These are phyloP conservation scores for Yamadazyma ubonensis DNA, from an alignment of 805 yeast species.

Conservation along the genomic window DNA sequence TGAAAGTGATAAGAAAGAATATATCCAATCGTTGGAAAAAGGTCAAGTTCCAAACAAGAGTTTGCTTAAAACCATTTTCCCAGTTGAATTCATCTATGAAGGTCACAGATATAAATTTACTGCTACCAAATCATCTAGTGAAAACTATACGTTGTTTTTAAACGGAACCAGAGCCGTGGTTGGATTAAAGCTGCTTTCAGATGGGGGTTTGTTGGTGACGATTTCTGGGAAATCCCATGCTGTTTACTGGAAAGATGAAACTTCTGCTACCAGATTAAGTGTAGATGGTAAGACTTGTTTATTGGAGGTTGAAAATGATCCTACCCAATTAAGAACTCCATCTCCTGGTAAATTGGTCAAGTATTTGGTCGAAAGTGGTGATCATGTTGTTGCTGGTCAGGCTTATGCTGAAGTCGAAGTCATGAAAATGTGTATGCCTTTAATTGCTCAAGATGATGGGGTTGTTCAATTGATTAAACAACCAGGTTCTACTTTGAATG, in stretches of 20 bases:
- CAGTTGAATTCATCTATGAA: slow-evolving; percentile 93
- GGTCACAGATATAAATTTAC: slow-evolving; percentile 92
- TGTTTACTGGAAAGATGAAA: slow-evolving; percentile 97
- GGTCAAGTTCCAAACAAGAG: slow-evolving; percentile 93
- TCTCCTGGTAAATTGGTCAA: slow-evolving; percentile 98
- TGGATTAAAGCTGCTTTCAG: slow-evolving; percentile 84
- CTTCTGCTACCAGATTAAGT: slow-evolving; percentile 88
- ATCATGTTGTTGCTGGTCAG: slow-evolving; percentile 86
- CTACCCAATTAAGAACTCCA: slow-evolving; percentile 97
- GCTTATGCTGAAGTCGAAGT: slow-evolving; percentile 98
- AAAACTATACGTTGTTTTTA: slow-evolving; percentile 82
- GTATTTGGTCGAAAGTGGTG: slow-evolving; percentile 92
- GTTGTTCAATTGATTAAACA: slow-evolving; percentile 88
- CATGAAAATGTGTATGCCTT: slow-evolving; percentile 99
- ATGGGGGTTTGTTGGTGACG: slow-evolving; percentile 89
- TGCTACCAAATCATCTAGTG: slow-evolving; percentile 87
- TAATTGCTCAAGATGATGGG: slow-evolving; percentile 92
- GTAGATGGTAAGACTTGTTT: slow-evolving; percentile 94
- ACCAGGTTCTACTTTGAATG: slow-evolving; percentile 95
- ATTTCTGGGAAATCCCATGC: slow-evolving; percentile 92
- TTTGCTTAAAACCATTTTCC: slow-evolving; percentile 80
- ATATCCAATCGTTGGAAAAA: slow-evolving; percentile 75
- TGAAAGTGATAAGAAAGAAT: slow-evolving; percentile 66
- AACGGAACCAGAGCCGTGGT: slow-evolving; percentile 91
- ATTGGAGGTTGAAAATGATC: slow-evolving; percentile 94